Evolutionary conservation across 352 stramenopile genomes (phyloP), one percentile per base, ranked within the genome.

Genomic region (Globisporangium spinosum): DNA sequence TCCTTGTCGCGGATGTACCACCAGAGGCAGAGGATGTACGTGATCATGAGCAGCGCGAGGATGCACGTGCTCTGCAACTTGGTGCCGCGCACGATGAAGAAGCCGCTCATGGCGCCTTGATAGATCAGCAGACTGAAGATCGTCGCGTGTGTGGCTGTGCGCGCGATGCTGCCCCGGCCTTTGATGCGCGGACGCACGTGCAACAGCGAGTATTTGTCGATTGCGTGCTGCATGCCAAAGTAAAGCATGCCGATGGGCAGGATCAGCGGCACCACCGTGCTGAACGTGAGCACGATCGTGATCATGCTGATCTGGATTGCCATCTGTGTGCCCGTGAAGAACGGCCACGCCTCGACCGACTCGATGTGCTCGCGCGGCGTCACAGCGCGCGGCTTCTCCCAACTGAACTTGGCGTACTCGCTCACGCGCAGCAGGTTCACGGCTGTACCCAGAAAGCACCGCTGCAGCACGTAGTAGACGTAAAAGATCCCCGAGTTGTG

Each of bases 401-500:
- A 93, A 23, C 73, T 84, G 68, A 94, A 92, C 78, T 93, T 91
- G 71, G 77, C 73, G 54, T 87, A 89, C 71, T 95, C 87, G n/a
- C 79, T 91, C 63, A 87, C 70, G 8, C 87, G 85, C 58, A 95
- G 67, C 59, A 93, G 65, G 29, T 86, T 84, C 29, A 95, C 82
- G 25, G 84, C 85, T 35, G 85, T 93, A 9, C 87, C 85, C 10
- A 95, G 69, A 69, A 95, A 95, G 53, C 79, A 86, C 17, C 87
- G 84, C 76, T 95, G 87, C 40, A 95, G 77, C 59, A 94, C 82
- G 62, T 95, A 95, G 70, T 92, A 90, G 62, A 94, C 84, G 76
- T 93, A 95, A 67, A 95, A 95, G 47, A 94, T 87, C n/a, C 87
- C 87, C 20, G 87, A 93, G 64, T 95, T 95, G 81, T 91, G 85